phyloP scores from a whole-genome alignment of 2,329 filamentous ascomycete species.

The Claviceps humidiphila region DNA sequence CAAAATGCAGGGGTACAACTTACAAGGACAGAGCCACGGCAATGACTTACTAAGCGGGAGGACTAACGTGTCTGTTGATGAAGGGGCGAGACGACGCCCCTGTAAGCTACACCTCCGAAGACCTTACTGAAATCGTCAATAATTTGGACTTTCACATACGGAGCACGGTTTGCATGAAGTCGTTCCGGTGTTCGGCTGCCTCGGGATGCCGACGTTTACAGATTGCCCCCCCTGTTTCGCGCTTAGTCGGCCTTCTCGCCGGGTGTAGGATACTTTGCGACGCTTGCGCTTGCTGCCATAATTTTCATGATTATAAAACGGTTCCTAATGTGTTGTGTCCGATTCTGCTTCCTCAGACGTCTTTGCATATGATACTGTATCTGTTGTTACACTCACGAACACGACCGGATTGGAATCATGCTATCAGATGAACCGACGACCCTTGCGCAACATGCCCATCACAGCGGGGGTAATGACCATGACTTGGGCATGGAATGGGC shows the following conservation, averaged over 20 bases:
- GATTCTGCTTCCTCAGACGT: not conserved
- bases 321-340: not conserved
- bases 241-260: not conserved
- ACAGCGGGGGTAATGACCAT: slow-evolving; percentile 2
- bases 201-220: not conserved
- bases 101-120: not conserved
- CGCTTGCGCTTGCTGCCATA: not conserved
- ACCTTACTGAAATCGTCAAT: not conserved
- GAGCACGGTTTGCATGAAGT: no score
- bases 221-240: not conserved
- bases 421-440: slow-evolving; percentile 15
- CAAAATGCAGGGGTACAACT: no score
- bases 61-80: no score
- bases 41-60: no score
- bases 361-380: not conserved
- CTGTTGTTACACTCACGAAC: not conserved
- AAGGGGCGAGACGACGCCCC: no score
- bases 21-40: no score
- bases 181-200: not conserved
- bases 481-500: slow-evolving; percentile 25
- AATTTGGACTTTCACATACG: not conserved
- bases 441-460: slow-evolving; percentile 12
- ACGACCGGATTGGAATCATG: slow-evolving; percentile 8
- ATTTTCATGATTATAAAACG: not conserved
- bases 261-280: not conserved